Evolutionary conservation across 257 asterid genomes (phyloP), one percentile per base, ranked within the genome.

Genomic region (Penstemon eatonii): DNA sequence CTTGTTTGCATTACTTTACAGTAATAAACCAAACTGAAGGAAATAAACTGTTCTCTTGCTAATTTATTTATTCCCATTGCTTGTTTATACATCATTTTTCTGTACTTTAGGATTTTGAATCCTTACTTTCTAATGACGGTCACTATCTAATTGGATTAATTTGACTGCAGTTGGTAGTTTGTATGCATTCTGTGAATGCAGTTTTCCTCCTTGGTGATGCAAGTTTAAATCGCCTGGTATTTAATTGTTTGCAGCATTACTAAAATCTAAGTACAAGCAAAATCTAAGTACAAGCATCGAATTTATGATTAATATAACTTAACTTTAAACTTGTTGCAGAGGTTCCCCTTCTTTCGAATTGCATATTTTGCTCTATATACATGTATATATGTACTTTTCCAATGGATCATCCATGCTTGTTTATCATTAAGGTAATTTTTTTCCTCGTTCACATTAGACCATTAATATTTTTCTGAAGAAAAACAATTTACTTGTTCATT

Each of bases 321-420:
- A 46, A 61, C 56, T 44, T 13, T 75, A 19, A 12, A 65, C 71
- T 74, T 51, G 68, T 75, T 77, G 46, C 96, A 92, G 98, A 80
- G 78, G 18, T 90, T 92, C 67, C 97, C 98, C 52, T 88, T 86
- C 87, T 92, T 92, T 55, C 87, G 97, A 53, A 71, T 92, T 51
- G 96, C 89, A 54, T 92, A 90, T 73, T 90, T 92, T 79, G 75
- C 78, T 56, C 74, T 90, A 38, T 90, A 86, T 89, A 92, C 97
- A 8, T 80, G 85, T 70, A 52, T 70, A 42, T 92, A 73, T 72
- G 88, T 86, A 80, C 12, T 86, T 78, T 90, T 85, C 86, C 98
- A 92, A 74, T 92, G 97, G 98, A 78, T 88, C 67, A 50, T 85
- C 66, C 98, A 92, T 80, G 91, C 86, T 65, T 90, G 79, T 78